A percentile compares a stretch with the other conserved stretches of the same genome.
Conservation (phyloP, 768 basidiomycete genomes). For the Collybia mongolica region DNA sequence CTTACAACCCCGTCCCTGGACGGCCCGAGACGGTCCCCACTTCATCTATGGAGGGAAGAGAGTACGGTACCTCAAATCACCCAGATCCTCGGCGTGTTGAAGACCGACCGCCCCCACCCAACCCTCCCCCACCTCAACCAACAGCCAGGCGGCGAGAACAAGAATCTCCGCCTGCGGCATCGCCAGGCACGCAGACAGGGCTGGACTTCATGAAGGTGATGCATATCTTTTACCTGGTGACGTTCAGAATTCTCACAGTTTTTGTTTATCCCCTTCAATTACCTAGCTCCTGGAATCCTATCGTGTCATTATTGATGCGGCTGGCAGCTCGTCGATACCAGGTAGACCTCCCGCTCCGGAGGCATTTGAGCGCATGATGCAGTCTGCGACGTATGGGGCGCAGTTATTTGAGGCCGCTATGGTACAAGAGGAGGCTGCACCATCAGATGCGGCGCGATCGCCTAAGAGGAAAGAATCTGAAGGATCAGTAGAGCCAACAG, state of each 20-base stretch:
- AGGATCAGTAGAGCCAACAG: slow-evolving; percentile 1
- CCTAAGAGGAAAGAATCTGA: slow-evolving; percentile 11
- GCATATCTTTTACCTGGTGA: neutral
- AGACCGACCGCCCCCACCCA: slow-evolving; percentile 5
- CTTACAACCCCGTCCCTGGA: slow-evolving; percentile 29
- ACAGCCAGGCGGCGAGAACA: slow-evolving; percentile 5
- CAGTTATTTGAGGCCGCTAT: slow-evolving; percentile 45
- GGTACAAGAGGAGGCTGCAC: slow-evolving; percentile 9
- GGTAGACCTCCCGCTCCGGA: slow-evolving; percentile 21
- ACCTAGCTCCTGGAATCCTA: slow-evolving; percentile 8
- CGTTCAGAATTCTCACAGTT: slow-evolving; percentile 3
- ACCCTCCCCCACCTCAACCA: slow-evolving; percentile 1
- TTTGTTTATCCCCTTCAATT: slow-evolving; percentile 1
- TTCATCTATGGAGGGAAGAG: slow-evolving; percentile 16
- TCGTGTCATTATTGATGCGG: slow-evolving; percentile 4
- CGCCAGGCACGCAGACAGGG: slow-evolving; percentile 8
- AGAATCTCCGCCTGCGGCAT: slow-evolving; percentile 5
- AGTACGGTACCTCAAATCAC: slow-evolving; percentile 3
- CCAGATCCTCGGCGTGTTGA: slow-evolving; percentile 4
- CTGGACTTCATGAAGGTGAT: slow-evolving; percentile 11
- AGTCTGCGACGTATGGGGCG: slow-evolving; percentile 39
- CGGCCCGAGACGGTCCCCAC: slow-evolving; percentile 29
- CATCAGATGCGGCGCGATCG: slow-evolving; percentile 4
- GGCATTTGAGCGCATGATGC: slow-evolving; percentile 38
- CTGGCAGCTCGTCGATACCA: slow-evolving; percentile 2